phyloP scores from a whole-genome alignment of 305 asterid species.

The Striga hermonthica region DNA sequence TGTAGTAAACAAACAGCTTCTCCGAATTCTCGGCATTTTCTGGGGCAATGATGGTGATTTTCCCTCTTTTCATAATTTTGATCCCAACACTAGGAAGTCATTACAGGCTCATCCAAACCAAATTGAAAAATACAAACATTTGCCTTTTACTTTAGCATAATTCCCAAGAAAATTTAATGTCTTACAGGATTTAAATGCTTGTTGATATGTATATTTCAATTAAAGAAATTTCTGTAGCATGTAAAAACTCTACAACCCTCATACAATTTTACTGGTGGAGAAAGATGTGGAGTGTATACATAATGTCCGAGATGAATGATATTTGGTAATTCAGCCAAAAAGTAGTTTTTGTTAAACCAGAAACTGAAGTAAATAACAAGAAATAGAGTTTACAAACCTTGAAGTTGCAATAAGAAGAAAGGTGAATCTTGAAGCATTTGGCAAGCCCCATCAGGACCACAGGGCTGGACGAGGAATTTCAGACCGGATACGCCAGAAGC shows the following conservation, averaged over 20 bases:
- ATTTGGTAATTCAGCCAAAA: neutral
- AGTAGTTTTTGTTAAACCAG: neutral
- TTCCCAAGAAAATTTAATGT: too few species aligned
- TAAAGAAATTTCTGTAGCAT: too few species aligned
- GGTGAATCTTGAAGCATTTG: slow-evolving; percentile 67
- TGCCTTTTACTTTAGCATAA: too few species aligned
- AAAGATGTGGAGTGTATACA: too few species aligned
- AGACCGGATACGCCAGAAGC: slow-evolving; percentile 1
- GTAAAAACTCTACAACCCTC: too few species aligned
- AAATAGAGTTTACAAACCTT: slow-evolving; percentile 26
- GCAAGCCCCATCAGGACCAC: slow-evolving; percentile 37
- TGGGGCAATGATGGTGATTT: neutral
- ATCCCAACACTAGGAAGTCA: neutral
- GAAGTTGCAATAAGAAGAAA: slow-evolving; percentile 37
- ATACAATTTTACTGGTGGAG: too few species aligned
- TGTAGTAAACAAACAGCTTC: neutral
- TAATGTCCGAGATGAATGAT: too few species aligned
- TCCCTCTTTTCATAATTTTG: neutral
- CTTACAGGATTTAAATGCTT: too few species aligned
- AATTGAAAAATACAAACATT: neutral
- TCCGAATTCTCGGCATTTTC: neutral
- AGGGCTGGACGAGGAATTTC: neutral
- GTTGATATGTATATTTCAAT: too few species aligned
- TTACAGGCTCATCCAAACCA: neutral
- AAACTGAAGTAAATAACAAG: neutral